phyloP scores from a whole-genome alignment of 2,329 filamentous ascomycete genomes.

The Fusarium nelsonii region DNA sequence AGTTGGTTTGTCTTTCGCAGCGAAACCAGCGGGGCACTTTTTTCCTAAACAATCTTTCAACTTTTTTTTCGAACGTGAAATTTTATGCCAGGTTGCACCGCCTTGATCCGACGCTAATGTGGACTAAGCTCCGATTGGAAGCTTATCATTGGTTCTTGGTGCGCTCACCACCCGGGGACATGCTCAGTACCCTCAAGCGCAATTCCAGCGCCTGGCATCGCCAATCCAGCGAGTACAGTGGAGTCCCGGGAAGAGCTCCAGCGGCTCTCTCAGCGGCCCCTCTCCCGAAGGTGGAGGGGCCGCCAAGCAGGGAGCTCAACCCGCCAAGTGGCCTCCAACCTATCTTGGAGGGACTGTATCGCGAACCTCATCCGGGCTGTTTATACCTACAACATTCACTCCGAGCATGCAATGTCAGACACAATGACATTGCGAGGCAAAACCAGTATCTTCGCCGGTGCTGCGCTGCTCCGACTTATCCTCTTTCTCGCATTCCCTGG shows the following conservation, averaged over 20 bases:
- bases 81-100: conserved; percentile 54
- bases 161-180: conserved; percentile 25
- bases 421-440: conserved; percentile 58
- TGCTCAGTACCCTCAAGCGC: conserved; percentile 20
- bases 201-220: conserved; percentile 28
- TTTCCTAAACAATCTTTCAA: conserved; percentile 49
- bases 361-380: conserved; percentile 33
- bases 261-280: conserved; percentile 41
- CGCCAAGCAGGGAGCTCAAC: conserved; percentile 41
- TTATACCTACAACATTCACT: conserved; percentile 41
- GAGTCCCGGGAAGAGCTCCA: conserved; percentile 25
- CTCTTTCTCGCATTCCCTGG: conserved; percentile 85
- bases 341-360: conserved; percentile 15
- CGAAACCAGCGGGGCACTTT: conserved; percentile 52
- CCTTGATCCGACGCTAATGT: conserved; percentile 28
- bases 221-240: conserved; percentile 33
- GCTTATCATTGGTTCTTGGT: conserved; percentile 11
- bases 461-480: conserved; percentile 81
- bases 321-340: conserved; percentile 51
- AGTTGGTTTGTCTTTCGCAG: conserved; percentile 38
- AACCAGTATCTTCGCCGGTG: conserved; percentile 75
- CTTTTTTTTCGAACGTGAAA: conserved; percentile 50
- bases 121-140: not conserved
- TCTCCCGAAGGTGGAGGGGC: conserved; percentile 39
- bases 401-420: conserved; percentile 53